Percentiles rank a stretch among this genome's conserved stretches.
phyloP scores from a whole-genome alignment of 179 eudicot species.

The Carnegiea gigantea region DNA sequence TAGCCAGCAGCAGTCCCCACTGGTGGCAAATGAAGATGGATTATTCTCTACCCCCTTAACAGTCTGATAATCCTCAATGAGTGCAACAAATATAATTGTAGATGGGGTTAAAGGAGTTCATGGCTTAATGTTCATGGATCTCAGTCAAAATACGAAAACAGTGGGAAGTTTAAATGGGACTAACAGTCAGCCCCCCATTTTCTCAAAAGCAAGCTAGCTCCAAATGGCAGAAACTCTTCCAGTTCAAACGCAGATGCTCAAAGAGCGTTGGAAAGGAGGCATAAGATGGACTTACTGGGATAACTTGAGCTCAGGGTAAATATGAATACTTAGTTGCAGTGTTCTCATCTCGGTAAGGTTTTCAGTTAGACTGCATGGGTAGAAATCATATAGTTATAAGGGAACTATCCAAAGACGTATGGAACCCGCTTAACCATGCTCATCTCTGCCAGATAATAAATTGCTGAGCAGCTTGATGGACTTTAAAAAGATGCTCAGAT shows the following conservation, averaged over 20 bases:
- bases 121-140: neutral
- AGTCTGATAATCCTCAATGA: neutral
- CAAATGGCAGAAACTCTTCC: neutral
- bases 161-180: too few species aligned
- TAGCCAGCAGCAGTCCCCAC: neutral
- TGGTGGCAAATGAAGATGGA: neutral
- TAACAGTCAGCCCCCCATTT: neutral
- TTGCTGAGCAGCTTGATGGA: too few species aligned
- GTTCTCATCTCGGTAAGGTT: neutral
- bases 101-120: neutral
- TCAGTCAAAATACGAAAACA: neutral
- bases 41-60: neutral
- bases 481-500: neutral
- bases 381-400: neutral
- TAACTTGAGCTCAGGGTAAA: neutral
- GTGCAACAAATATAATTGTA: neutral
- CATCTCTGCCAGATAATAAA: too few species aligned
- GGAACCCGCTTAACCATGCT: too few species aligned
- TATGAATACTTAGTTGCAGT: neutral
- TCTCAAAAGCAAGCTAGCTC: neutral
- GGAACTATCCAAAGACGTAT: too few species aligned
- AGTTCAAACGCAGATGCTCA: neutral
- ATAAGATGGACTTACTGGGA: neutral
- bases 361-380: neutral
- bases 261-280: neutral